Percentiles rank a stretch among this genome's conserved stretches.
phyloP scores from a whole-genome alignment of 164 flowering plant genomes.

The Aristolochia californica region DNA sequence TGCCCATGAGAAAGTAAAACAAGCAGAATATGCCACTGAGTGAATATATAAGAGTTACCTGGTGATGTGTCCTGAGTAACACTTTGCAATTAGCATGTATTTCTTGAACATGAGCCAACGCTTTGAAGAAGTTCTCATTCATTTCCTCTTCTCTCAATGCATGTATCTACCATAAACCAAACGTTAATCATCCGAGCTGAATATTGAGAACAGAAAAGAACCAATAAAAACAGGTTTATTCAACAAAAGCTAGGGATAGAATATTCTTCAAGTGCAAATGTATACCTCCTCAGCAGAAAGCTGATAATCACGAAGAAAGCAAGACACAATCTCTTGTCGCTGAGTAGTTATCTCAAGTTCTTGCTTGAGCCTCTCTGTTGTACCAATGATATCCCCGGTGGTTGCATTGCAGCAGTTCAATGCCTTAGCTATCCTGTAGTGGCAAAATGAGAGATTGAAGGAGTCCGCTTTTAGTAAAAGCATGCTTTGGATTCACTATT shows the following conservation, averaged over 20 bases:
- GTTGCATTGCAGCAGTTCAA: conserved; percentile 65
- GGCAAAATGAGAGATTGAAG: not conserved
- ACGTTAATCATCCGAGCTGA: not conserved
- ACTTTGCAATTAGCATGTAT: conserved; percentile 96
- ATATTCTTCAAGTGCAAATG: not conserved
- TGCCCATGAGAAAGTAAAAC: too few species aligned
- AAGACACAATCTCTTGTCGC: conserved; percentile 83
- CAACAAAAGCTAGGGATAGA: not conserved
- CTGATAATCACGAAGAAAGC: conserved; percentile 94
- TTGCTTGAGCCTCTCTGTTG: conserved; percentile 89
- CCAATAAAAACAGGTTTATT: not conserved
- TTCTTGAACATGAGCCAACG: conserved; percentile 92
- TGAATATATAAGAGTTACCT: conserved; percentile 31
- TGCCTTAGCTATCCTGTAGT: conserved; percentile 70
- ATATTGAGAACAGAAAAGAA: not conserved
- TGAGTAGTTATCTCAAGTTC: conserved; percentile 83
- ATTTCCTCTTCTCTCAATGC: conserved; percentile 83
- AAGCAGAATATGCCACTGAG: not conserved
- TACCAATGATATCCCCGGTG: conserved; percentile 82
- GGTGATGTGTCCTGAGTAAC: conserved; percentile 92
- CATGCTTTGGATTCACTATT: too few species aligned
- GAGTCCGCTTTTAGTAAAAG: not conserved
- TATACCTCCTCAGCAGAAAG: conserved; percentile 88
- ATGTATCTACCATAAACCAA: conserved; percentile 41
- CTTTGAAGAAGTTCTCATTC: conserved; percentile 82